A percentile compares a stretch with the other conserved stretches of the same genome.
Evolutionary conservation across 2,329 filamentous ascomycete genomes (phyloP).

Genomic region (Corinectria fuckeliana): DNA sequence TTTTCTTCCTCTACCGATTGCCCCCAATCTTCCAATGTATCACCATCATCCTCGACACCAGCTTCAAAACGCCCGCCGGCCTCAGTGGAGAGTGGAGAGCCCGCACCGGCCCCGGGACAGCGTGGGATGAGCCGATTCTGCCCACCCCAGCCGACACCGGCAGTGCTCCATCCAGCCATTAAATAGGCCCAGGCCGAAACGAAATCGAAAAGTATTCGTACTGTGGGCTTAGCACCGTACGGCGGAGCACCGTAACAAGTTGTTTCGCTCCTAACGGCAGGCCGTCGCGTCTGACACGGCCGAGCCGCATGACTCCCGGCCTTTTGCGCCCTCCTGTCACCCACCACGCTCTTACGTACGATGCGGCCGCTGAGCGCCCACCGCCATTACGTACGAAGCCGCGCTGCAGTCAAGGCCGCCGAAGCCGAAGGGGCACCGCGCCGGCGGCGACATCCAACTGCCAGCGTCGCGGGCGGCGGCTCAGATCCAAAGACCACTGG

Average conservation of each 20-base stretch:
- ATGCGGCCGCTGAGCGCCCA: slow-evolving; percentile 14
- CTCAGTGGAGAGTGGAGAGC: slow-evolving; percentile 5
- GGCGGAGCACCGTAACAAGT: no score
- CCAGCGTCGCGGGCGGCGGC: not conserved
- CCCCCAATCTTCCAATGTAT: not conserved
- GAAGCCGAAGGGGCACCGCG: slow-evolving; percentile 8
- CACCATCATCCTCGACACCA: not conserved
- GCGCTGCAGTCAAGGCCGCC: not conserved
- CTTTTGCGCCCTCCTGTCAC: not conserved
- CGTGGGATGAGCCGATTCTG: slow-evolving; percentile 18
- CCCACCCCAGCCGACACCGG: slow-evolving; percentile 17
- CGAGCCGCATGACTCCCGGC: slow-evolving; percentile 13
- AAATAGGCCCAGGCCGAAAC: not conserved
- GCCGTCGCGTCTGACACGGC: not conserved
- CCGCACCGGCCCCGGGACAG: slow-evolving; percentile 9
- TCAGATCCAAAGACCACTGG: not conserved
- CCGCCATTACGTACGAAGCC: slow-evolving; percentile 17
- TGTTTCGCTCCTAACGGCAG: not conserved
- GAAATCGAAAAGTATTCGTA: not conserved
- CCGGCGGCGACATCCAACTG: slow-evolving; percentile 4
- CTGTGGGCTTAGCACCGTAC: not conserved
- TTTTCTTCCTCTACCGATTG: not conserved
- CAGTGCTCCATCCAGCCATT: no score
- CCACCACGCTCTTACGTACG: slow-evolving; percentile 18
- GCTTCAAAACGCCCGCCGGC: slow-evolving; percentile 13